Evolutionary conservation across 805 yeast genomes (phyloP).

Genomic region (Pichia ethanolica): DNA sequence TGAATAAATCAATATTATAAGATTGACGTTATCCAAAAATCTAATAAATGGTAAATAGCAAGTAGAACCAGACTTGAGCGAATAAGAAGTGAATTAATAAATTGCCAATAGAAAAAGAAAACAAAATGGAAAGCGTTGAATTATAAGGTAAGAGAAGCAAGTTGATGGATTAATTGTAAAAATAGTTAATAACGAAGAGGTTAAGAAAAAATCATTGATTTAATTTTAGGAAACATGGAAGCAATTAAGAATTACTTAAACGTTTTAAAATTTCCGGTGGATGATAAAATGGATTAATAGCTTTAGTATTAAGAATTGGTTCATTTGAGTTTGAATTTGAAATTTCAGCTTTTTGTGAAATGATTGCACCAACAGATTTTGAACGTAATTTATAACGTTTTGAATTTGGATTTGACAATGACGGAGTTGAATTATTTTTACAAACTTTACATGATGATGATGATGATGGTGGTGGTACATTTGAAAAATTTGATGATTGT

Average conservation of each 20-base stretch:
- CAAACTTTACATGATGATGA: not conserved
- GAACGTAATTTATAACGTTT: slow-evolving; percentile 5
- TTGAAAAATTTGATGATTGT: not conserved
- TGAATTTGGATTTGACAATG: not conserved
- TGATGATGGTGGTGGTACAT: not conserved
- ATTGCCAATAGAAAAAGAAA: no score
- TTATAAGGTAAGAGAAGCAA: no score
- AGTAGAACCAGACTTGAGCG: no score
- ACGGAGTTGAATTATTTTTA: not conserved
- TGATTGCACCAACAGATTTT: slow-evolving; percentile 9
- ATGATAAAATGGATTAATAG: slow-evolving; percentile 20
- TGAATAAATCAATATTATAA: no score
- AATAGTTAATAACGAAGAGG: no score
- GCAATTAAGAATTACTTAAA: slow-evolving; percentile 7
- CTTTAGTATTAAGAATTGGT: slow-evolving; percentile 10
- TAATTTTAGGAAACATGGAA: no score
- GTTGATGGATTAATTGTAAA: no score
- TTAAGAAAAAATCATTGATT: no score
- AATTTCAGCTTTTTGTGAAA: not conserved
- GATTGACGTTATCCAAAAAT: no score
- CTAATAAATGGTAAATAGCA: no score
- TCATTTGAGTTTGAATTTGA: not conserved
- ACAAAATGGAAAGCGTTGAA: no score
- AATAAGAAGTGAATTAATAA: no score
- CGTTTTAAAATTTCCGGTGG: slow-evolving; percentile 23